These are phyloP conservation scores for Candida jianshihensis DNA, from an alignment of 805 yeast species.

Conservation along the genomic window DNA sequence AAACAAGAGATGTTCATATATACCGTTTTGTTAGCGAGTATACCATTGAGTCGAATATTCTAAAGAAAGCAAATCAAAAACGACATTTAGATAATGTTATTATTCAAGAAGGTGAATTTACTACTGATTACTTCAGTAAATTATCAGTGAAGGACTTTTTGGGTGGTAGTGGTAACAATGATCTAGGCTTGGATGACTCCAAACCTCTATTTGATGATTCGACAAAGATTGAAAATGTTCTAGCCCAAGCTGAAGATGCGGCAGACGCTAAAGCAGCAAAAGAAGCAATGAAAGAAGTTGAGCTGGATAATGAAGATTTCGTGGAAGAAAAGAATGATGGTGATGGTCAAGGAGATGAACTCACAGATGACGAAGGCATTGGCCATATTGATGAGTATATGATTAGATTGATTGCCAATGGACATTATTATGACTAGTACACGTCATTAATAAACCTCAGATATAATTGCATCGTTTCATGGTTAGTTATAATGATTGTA, in stretches of 20 bases:
- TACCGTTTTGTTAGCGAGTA: constrained; percentile 93
- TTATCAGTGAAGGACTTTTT: constrained; percentile 80
- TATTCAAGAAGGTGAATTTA: constrained; percentile 96
- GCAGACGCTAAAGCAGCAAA: constrained; percentile 87
- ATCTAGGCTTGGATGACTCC: constrained; percentile 21
- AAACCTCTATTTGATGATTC: constrained; percentile 28
- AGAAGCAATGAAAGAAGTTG: constrained; percentile 79
- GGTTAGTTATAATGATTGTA: too few species aligned
- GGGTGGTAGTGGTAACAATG: constrained; percentile 34
- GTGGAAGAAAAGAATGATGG: constrained; percentile 35
- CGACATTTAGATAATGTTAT: constrained; percentile 89
- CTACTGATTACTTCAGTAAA: constrained; percentile 91
- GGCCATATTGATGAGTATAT: constrained; percentile 94
- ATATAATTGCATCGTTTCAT: too few species aligned
- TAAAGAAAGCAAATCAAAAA: constrained; percentile 91
- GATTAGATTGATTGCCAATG: constrained; percentile 85
- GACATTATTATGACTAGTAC: constrained; percentile 46
- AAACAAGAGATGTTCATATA: constrained; percentile 94
- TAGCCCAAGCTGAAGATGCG: constrained; percentile 93
- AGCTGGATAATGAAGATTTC: constrained; percentile 82
- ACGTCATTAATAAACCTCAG: too few species aligned
- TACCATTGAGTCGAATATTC: constrained; percentile 92
- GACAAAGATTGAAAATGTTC: constrained; percentile 45
- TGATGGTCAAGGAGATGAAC: constrained; percentile 45
- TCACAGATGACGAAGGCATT: constrained; percentile 41